Evolutionary conservation across 148 eudicot genomes (phyloP), one percentile per base, ranked within the genome.

Genomic region (Fagopyrum homotropicum): DNA sequence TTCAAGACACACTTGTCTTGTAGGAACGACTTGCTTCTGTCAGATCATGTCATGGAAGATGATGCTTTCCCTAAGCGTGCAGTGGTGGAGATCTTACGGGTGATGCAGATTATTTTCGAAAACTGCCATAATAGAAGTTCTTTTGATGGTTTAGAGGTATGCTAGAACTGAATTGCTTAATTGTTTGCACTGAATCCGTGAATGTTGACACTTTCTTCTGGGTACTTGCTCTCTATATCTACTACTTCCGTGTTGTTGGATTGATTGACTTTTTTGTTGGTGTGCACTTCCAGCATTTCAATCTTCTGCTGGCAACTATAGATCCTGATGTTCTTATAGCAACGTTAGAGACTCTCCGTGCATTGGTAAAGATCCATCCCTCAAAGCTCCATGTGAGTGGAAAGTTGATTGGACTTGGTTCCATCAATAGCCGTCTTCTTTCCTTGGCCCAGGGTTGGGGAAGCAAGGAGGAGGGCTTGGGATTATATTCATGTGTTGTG

Each of bases 381-480:
- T 92, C 99, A 7, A 95, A 95, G 79, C 83, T 95, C 70, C 99
- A 96, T 69, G 86, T 89, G 19, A 96, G 85, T 82, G 98, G 99
- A 73, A 96, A 96, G 78, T 83, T 93, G 81, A 83, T 92, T 79
- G 98, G 99, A 57, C 91, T 90, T 77, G 99, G 97, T 51, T 78
- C 98, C 4, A 88, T 96, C 51, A 96, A 96, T 81, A 85, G 89
- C 61, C 87, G 90, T 80, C 91, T 96, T 51, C 79, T 96, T 51
- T 89, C 99, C 76, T 86, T 96, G 77, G 98, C 99, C 35, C 99
- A 96, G 78, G 99, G 99, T 71, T 96, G 99, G 99, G 99, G 99
- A 75, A 92, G 97, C 84, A 96, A 96, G 78, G 99, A 96, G 89
- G 99, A 92, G 85, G 99, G 99, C 22, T 80, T 90, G 86, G 99